Conservation (phyloP, 805 yeast genomes). For the Cyberlindnera americana region DNA sequence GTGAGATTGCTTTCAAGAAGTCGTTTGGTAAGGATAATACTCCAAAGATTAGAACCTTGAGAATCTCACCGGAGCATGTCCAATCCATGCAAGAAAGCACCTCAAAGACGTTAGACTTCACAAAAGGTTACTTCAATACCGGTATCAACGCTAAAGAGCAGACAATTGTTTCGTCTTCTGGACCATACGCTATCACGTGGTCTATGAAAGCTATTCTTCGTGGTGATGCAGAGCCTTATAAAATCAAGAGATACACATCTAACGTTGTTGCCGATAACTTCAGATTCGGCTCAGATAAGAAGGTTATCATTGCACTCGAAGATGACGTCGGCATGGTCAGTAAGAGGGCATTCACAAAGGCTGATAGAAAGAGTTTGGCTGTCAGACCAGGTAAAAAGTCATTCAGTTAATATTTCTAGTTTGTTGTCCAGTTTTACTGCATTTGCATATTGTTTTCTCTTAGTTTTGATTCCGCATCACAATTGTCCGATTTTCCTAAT, state of each 20-base stretch:
- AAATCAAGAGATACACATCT: slow-evolving; percentile 58
- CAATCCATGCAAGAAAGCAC: slow-evolving; percentile 54
- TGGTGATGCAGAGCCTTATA: slow-evolving; percentile 53
- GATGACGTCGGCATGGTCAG: slow-evolving; percentile 74
- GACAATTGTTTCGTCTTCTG: slow-evolving; percentile 71
- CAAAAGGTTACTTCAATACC: slow-evolving; percentile 74
- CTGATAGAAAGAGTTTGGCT: slow-evolving; percentile 47
- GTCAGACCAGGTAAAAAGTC: slow-evolving; percentile 15
- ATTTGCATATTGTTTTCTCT: slow-evolving; percentile 1
- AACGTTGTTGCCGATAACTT: slow-evolving; percentile 75
- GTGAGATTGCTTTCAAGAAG: slow-evolving; percentile 58
- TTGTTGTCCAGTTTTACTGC: neutral
- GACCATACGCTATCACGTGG: slow-evolving; percentile 84
- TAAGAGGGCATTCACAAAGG: slow-evolving; percentile 53
- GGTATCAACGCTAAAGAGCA: slow-evolving; percentile 64
- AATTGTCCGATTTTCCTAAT: too few species aligned
- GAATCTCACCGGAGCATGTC: slow-evolving; percentile 67
- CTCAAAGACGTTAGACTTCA: slow-evolving; percentile 50
- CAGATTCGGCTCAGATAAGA: slow-evolving; percentile 65
- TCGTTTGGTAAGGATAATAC: slow-evolving; percentile 61
- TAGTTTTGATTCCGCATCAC: too few species aligned
- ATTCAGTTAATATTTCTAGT: slow-evolving; percentile 1
- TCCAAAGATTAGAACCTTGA: slow-evolving; percentile 67
- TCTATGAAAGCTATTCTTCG: slow-evolving; percentile 55
- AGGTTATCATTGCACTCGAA: slow-evolving; percentile 68